Evolutionary conservation across 2,329 filamentous ascomycete genomes (phyloP).

Genomic region (Pseudocercospora vitis): DNA sequence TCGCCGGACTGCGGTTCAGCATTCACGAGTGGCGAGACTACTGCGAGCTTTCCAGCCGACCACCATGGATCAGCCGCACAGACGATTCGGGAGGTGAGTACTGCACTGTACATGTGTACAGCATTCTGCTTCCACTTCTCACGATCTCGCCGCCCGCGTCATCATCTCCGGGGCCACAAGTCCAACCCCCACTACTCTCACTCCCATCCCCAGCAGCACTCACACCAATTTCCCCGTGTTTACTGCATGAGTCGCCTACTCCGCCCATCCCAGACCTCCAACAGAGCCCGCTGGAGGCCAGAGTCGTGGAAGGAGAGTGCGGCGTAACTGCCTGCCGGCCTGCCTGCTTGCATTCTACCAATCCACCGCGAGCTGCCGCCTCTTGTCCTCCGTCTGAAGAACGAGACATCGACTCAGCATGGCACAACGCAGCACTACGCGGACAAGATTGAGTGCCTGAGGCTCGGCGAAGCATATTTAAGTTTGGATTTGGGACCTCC

Average conservation of each 20-base stretch:
- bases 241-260: background rate
- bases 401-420: background rate
- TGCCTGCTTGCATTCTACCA: too few relatives aligned
- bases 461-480: background rate
- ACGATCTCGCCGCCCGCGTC: slow-evolving; percentile 2
- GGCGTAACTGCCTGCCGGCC: background rate
- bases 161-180: too few relatives aligned
- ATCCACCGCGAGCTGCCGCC: background rate
- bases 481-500: background rate
- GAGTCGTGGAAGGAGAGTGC: background rate
- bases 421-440: background rate
- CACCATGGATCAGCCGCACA: slow-evolving; percentile 7
- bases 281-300: background rate
- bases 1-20: background rate
- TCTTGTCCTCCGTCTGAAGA: background rate
- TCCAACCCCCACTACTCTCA: background rate
- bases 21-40: slow-evolving; percentile 2
- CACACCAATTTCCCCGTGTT: too few relatives aligned
- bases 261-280: background rate
- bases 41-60: slow-evolving; percentile 1
- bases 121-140: too few relatives aligned
- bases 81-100: slow-evolving; percentile 1
- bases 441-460: background rate
- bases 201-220: background rate
- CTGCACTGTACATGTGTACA: too few relatives aligned